These are phyloP conservation scores for Phytopythium oedochilum DNA, from an alignment of 352 stramenopile species.

Conservation along the genomic window DNA sequence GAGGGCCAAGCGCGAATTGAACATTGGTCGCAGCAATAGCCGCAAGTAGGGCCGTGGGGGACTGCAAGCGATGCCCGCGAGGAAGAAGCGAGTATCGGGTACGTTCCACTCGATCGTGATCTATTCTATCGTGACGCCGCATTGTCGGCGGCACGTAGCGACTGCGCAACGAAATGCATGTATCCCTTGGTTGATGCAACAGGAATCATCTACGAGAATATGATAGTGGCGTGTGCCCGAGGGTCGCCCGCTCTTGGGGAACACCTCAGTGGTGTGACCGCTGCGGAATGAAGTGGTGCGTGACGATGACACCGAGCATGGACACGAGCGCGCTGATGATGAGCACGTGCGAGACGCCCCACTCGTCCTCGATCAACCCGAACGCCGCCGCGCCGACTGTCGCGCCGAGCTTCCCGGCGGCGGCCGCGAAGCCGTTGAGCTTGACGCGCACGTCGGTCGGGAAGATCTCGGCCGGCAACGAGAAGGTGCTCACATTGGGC, in stretches of 20 bases:
- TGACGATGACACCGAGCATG: slow-evolving; percentile 52
- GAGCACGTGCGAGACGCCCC: slow-evolving; percentile 56
- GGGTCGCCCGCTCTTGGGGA: background rate
- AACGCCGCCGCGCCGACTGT: slow-evolving; percentile 57
- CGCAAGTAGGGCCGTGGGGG: background rate
- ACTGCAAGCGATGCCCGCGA: no score
- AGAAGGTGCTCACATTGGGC: slow-evolving; percentile 86
- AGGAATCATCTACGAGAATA: no score
- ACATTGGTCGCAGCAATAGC: slow-evolving; percentile 18
- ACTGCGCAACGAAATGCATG: no score
- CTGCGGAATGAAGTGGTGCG: slow-evolving; percentile 50
- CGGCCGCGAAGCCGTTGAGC: slow-evolving; percentile 76
- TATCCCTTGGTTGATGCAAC: no score
- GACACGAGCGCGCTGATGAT: slow-evolving; percentile 53
- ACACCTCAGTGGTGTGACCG: slow-evolving; percentile 36
- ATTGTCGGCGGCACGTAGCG: no score
- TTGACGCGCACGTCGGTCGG: slow-evolving; percentile 63
- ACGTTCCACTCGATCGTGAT: background rate
- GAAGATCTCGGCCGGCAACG: slow-evolving; percentile 78
- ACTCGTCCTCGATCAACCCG: slow-evolving; percentile 52
- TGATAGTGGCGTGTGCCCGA: no score
- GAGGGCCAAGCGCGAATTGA: slow-evolving; percentile 48
- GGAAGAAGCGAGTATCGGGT: no score
- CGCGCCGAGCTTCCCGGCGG: slow-evolving; percentile 71
- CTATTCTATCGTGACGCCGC: background rate